A percentile compares a stretch with the other conserved stretches of the same genome.
phyloP scores from a whole-genome alignment of 2,329 filamentous ascomycete genomes.

The Graphiopsis chlorocephala region DNA sequence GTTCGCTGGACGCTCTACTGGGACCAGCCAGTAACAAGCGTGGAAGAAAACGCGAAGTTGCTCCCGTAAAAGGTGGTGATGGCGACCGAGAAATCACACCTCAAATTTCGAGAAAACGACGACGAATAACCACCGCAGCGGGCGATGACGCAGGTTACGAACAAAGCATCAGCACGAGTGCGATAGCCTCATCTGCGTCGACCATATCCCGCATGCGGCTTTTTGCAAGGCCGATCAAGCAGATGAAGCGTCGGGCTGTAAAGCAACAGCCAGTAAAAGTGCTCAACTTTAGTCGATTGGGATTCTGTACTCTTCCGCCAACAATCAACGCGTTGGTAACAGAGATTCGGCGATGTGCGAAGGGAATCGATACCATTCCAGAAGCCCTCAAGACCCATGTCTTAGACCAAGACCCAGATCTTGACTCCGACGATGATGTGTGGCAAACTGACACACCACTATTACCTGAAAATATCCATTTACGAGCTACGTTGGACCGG shows the following conservation, averaged over 20 bases:
- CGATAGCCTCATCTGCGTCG: background rate
- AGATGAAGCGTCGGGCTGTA: background rate
- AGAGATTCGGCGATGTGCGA: background rate
- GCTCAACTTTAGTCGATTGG: slow-evolving; percentile 4
- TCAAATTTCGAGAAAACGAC: background rate
- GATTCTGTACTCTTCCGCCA: background rate
- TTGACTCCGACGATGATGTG: background rate
- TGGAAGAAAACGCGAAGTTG: background rate
- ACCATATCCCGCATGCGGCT: background rate
- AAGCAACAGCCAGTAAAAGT: background rate
- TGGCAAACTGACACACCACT: background rate
- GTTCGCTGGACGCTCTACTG: background rate
- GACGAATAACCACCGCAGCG: background rate
- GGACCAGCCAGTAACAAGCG: background rate
- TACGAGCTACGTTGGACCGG: background rate
- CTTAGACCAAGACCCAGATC: background rate
- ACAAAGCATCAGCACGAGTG: background rate
- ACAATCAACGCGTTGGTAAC: background rate
- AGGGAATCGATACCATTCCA: background rate
- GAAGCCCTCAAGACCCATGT: background rate
- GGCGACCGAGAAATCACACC: background rate
- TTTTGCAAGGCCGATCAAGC: background rate
- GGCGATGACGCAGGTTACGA: background rate
- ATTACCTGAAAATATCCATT: background rate
- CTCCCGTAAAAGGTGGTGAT: background rate